Evolutionary conservation across 345 rosid species (phyloP).

Genomic region (Ailanthus altissimus): DNA sequence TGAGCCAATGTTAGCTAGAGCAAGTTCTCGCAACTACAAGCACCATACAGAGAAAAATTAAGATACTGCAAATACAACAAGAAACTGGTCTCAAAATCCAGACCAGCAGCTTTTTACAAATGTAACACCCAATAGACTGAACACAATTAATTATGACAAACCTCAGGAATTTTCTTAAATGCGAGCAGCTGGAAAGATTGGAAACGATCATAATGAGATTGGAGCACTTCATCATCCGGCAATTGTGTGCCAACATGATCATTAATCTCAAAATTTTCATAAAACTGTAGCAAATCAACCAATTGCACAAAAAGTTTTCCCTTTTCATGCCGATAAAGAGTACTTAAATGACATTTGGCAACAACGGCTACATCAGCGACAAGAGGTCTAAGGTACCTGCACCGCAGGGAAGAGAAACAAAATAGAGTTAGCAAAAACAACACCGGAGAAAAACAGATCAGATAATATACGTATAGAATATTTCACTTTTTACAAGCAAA

Average conservation of each 20-base stretch:
- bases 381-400: conserved; percentile 94
- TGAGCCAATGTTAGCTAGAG: conserved; percentile 82
- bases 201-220: conserved; percentile 79
- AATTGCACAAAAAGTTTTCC: conserved; percentile 94
- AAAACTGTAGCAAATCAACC: conserved; percentile 93
- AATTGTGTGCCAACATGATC: conserved; percentile 95
- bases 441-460: conserved; percentile 4
- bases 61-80: conserved; percentile 21
- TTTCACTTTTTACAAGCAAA: conserved; percentile 6
- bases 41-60: conserved; percentile 23
- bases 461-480: background rate
- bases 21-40: conserved; percentile 77
- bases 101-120: conserved; percentile 4
- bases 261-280: conserved; percentile 97
- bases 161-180: conserved; percentile 93
- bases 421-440: background rate
- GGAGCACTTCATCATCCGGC: conserved; percentile 93
- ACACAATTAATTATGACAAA: conserved; percentile 27
- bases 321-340: conserved; percentile 76
- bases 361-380: conserved; percentile 96
- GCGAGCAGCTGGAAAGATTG: conserved; percentile 89
- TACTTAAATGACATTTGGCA: conserved; percentile 90
- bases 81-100: background rate
- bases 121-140: conserved; percentile 19
- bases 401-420: conserved; percentile 21